Percentiles rank a stretch among this genome's conserved stretches.
Evolutionary conservation across 352 stramenopile species (phyloP).

Genomic region (Phytophthora pisi): DNA sequence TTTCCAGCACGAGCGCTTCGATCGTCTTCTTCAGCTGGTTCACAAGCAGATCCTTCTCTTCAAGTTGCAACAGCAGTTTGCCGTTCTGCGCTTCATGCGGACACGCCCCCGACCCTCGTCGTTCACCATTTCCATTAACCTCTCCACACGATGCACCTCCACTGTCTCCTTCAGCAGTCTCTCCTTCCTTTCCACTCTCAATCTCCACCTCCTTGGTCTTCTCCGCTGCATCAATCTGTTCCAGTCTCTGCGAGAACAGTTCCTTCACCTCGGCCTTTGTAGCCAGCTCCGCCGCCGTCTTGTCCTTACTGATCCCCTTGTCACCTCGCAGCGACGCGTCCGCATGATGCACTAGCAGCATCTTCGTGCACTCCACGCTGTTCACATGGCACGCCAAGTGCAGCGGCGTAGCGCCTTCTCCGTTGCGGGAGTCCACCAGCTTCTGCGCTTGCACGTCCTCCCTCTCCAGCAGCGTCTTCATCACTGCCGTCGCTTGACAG

Average conservation of each 20-base stretch:
- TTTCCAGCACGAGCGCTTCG: conserved; percentile 73
- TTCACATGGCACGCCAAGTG: conserved; percentile 72
- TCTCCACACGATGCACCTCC: conserved; percentile 5
- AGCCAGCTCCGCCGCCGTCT: conserved; percentile 61
- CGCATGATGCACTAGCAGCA: conserved; percentile 57
- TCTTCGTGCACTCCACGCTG: conserved; percentile 53
- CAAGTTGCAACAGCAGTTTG: conserved; percentile 63
- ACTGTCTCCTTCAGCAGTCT: not conserved
- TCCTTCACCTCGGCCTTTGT: conserved; percentile 51
- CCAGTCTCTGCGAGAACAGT: conserved; percentile 33
- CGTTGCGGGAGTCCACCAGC: conserved; percentile 62
- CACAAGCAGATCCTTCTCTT: conserved; percentile 86
- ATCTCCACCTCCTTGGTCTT: not conserved
- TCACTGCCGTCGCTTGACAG: conserved; percentile 66
- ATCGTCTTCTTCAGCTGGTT: conserved; percentile 83
- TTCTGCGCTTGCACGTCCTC: conserved; percentile 40
- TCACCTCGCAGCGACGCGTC: conserved; percentile 51
- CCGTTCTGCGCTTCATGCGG: conserved; percentile 36
- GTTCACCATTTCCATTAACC: conserved; percentile 1
- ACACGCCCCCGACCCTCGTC: conserved; percentile 19
- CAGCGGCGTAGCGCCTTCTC: conserved; percentile 77
- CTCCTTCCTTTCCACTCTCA: not conserved
- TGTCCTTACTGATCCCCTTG: conserved; percentile 57
- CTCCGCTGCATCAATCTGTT: not conserved
- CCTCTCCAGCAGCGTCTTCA: conserved; percentile 50